phyloP scores from a whole-genome alignment of 805 yeast species.

The Diddensiella santjacobensis region DNA sequence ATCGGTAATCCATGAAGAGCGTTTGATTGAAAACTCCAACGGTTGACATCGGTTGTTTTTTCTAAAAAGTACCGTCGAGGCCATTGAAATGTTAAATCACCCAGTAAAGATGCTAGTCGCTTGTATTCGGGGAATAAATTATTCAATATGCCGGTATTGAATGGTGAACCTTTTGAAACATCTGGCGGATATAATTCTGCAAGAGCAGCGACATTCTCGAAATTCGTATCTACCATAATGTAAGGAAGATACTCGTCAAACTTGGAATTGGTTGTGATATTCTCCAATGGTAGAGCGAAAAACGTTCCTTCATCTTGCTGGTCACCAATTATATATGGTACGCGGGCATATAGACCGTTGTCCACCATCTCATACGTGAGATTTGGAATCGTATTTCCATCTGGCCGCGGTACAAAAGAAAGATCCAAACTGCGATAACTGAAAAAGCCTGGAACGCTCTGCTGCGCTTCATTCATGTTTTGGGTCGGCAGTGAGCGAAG shows the following conservation, averaged over 20 bases:
- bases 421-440: slow-evolving; percentile 10
- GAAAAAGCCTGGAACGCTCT: slow-evolving; percentile 9
- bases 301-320: slow-evolving; percentile 23
- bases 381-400: slow-evolving; percentile 13
- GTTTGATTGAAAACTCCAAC: slow-evolving; percentile 10
- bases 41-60: slow-evolving; percentile 6
- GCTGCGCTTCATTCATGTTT: slow-evolving; percentile 10
- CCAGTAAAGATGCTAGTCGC: slow-evolving; percentile 17
- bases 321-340: slow-evolving; percentile 19
- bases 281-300: slow-evolving; percentile 10
- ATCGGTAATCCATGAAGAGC: slow-evolving; percentile 8
- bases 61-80: slow-evolving; percentile 17
- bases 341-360: slow-evolving; percentile 12
- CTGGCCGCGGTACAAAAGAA: slow-evolving; percentile 17
- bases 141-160: slow-evolving; percentile 13
- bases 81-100: slow-evolving; percentile 18
- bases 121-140: slow-evolving; percentile 16
- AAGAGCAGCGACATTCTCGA: not conserved
- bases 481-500: slow-evolving; percentile 13
- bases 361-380: slow-evolving; percentile 8
- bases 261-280: slow-evolving; percentile 9
- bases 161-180: slow-evolving; percentile 19
- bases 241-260: slow-evolving; percentile 4
- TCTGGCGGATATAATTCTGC: slow-evolving; percentile 16
- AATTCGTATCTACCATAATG: not conserved